Base-by-base conservation (phyloP, 768 basidiomycete species). In the Leucosporidium creatinivorum region DNA sequence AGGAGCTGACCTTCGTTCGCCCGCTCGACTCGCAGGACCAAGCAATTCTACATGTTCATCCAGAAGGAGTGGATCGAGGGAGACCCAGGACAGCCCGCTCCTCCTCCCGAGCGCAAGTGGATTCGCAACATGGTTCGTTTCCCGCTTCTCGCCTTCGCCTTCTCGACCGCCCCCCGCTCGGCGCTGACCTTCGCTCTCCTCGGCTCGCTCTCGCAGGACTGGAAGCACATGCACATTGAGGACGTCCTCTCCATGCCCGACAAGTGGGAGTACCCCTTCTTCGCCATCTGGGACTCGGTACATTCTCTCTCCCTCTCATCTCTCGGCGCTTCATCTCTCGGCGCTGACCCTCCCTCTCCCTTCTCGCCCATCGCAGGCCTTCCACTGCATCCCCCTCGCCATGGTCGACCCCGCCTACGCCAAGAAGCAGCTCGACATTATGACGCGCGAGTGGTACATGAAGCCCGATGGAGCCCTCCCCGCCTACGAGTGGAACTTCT, bases 191-290 rank as follows among this genome's bases (percentile, higher is more conserved):
- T 33, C 28, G 4, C 47, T 31, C 25, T 18, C 31, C 3, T n/a
- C n/a, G 21, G 4, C 47, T 31, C 25, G n/a, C 55, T 25, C 21
- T 28, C 49, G 28, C 69, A 91, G 89, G 89, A 93, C 75, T 99
- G 96, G 96, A 87, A 84, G 72, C 94, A 99, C 79, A 83, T 99
- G 81, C 86, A 98, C 77, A 87, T 93, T 67, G 90, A 89, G 61
- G 96, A 99, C 76, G 86, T 99, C 69, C 83, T 99, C 50, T 97
- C 93, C 18, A 98, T 99, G 96, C 96, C 96, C 10, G 94, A 99
- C 80, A 99, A 99, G 88, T 94, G 96, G 96, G 96, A 99, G 79
- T 98, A 98, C 77, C 96, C 96, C 0, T 98, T 96, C 83, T 98
- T 99, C 75, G 93, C 94, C 0, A 93, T 93, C 67, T 80, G 75